Evolutionary conservation across 345 rosid genomes (phyloP).

Genomic region (Excoecaria agallocha): DNA sequence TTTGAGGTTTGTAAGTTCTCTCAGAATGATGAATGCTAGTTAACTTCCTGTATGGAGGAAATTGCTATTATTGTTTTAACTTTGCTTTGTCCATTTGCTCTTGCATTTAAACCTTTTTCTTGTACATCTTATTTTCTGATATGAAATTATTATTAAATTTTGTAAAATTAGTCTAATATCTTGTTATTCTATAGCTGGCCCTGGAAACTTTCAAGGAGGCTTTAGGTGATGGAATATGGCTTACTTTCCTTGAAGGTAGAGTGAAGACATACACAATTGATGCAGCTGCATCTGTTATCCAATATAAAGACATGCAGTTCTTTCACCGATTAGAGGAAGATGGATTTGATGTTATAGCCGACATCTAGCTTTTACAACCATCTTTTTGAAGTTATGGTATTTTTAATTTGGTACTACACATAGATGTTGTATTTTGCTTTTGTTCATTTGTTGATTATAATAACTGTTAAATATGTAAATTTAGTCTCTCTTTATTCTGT

Average conservation of each 20-base stretch:
- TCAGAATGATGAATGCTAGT: constrained; percentile 7
- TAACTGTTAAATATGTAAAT: no score
- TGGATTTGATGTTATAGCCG: constrained; percentile 52
- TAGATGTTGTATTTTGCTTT: no score
- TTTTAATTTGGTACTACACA: no score
- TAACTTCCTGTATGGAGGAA: not conserved
- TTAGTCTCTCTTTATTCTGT: no score
- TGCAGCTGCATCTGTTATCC: constrained; percentile 50
- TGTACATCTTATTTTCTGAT: not conserved
- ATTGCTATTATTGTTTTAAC: constrained; percentile 1
- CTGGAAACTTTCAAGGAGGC: constrained; percentile 78
- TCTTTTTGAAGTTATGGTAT: no score
- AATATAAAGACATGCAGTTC: constrained; percentile 64
- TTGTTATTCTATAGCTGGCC: constrained; percentile 54
- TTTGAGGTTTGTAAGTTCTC: constrained; percentile 63
- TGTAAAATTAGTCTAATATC: constrained; percentile 9
- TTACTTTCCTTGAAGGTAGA: constrained; percentile 53
- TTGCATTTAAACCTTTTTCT: not conserved
- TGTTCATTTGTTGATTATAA: no score
- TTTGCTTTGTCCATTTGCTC: not conserved
- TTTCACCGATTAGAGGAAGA: constrained; percentile 66
- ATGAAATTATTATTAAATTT: not conserved
- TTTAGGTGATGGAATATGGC: constrained; percentile 91
- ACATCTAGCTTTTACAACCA: no score
- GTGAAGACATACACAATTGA: constrained; percentile 45